Conservation (phyloP, 1,284 basidiomycete genomes). For the Ganoderma meredithae region DNA sequence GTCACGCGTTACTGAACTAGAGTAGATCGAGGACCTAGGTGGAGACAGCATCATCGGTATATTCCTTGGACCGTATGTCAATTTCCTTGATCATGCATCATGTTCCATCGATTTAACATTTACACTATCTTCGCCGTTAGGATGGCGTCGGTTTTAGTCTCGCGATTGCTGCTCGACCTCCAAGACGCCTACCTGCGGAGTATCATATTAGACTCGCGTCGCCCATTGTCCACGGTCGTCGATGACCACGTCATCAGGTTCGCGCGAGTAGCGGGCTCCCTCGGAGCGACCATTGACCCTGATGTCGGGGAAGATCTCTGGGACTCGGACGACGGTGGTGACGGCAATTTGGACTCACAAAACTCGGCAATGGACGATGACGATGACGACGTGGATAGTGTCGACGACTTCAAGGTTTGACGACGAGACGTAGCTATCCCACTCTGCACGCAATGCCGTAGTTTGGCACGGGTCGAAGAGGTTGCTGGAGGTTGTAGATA, state of each 20-base stretch:
- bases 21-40: neutral
- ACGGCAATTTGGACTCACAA: neutral
- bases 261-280: neutral
- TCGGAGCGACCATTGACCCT: neutral
- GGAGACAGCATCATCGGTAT: neutral
- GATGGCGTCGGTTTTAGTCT: neutral
- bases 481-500: neutral
- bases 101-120: neutral
- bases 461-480: neutral
- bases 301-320: neutral
- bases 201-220: neutral
- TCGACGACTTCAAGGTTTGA: neutral
- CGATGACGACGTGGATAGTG: neutral
- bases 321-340: neutral
- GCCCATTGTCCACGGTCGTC: neutral
- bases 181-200: neutral
- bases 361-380: neutral
- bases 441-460: neutral
- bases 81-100: neutral
- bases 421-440: neutral
- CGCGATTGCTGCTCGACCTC: slow-evolving; percentile 2
- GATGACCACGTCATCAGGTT: neutral
- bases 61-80: neutral
- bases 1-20: neutral
- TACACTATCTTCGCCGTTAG: neutral